Evolutionary conservation across 305 asterid species (phyloP).

Genomic region (Vinca major): DNA sequence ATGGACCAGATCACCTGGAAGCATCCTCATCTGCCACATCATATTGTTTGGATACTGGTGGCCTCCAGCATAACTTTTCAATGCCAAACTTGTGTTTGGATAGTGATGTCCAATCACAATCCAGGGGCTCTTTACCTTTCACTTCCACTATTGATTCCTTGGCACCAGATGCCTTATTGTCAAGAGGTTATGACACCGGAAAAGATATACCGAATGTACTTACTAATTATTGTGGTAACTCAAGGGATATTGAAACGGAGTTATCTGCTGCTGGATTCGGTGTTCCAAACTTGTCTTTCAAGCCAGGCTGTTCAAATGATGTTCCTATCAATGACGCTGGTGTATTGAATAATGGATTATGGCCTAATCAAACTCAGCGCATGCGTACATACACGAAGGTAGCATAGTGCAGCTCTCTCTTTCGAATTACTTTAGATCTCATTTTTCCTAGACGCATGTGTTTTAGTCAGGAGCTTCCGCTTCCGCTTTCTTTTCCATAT

Average conservation of each 20-base stretch:
- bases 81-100: slow-evolving; percentile 50
- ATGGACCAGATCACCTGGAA: slow-evolving; percentile 52
- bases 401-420: background rate
- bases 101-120: slow-evolving; percentile 65
- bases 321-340: slow-evolving; percentile 52
- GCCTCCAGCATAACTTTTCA: slow-evolving; percentile 58
- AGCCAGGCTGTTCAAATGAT: slow-evolving; percentile 67
- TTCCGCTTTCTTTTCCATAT: background rate
- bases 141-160: slow-evolving; percentile 46
- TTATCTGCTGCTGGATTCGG: slow-evolving; percentile 74
- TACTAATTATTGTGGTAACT: slow-evolving; percentile 49
- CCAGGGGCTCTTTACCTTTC: slow-evolving; percentile 47
- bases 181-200: slow-evolving; percentile 80
- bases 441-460: background rate
- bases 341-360: slow-evolving; percentile 47
- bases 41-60: slow-evolving; percentile 63
- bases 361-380: slow-evolving; percentile 84
- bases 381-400: slow-evolving; percentile 98
- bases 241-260: slow-evolving; percentile 73
- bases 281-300: slow-evolving; percentile 53
- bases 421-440: background rate
- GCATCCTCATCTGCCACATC: slow-evolving; percentile 82
- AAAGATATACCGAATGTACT: slow-evolving; percentile 83
- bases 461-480: background rate
- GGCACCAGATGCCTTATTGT: slow-evolving; percentile 81